Evolutionary conservation across 2,329 filamentous ascomycete genomes (phyloP), one percentile per base, ranked within the genome.

Genomic region (Drechslera avenae): DNA sequence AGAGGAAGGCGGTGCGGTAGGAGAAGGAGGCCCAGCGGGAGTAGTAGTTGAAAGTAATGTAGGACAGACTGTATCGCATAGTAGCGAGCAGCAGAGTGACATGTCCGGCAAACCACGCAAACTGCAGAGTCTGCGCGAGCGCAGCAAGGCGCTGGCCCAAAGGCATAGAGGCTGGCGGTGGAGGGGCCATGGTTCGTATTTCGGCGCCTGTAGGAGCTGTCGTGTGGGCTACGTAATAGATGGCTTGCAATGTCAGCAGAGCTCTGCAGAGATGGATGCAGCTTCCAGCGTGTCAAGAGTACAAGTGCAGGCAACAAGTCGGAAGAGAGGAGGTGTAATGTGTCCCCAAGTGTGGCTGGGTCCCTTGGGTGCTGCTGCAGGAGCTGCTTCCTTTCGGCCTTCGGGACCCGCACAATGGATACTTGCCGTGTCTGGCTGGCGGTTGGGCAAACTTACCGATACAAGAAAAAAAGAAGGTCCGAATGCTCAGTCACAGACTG

Each of bases 101-200:
- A 74, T 99, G 94, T 64, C 93, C 96, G 67, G 62, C 71, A 59
- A 75, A 75, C 73, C 73, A 85, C 79, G 75, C 85, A 88, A 93
- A 99, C 81, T 97, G 94, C 63, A 97, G 81, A 37, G 92, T 97
- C 76, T 96, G 86, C 62, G 88, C 91, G 63, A 97, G 82, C 64
- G 84, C 81, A 67, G 90, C 76, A 54, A 96, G 78, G 71, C 91
- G 84, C 79, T 94, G 86, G 69, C 79, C 77, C 67, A 94, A 80
- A 73, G 90, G 86, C 75, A 88, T 75, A 64, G 78, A 82, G 51
- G 88, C 78, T 52, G 87, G 79, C 60, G 89, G 87, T 75, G 88
- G 87, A 78, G 89, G 88, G 76, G 89, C 85, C 87, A 90, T 90
- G 56, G 51, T 59, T 64, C 54, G 57, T 54, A 55, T 55, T 57